These are phyloP conservation scores for Stephanodiscus triporus DNA, from an alignment of 108 stramenopile species.

Conservation along the genomic window DNA sequence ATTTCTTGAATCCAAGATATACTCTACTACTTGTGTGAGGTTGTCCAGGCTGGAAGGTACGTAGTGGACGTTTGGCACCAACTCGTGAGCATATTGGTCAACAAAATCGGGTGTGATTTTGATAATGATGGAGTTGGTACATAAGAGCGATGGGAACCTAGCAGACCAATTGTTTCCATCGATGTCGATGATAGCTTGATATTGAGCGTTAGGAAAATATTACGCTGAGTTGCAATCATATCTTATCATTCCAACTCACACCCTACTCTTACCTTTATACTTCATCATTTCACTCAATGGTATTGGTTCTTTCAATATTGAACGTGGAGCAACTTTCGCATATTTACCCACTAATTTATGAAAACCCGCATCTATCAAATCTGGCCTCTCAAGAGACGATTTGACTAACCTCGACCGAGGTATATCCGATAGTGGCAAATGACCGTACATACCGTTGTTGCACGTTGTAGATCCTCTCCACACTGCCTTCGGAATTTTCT, in stretches of 20 bases:
- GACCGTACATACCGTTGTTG: conserved; percentile 41
- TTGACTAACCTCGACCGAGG: conserved; percentile 38
- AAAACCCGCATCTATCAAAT: conserved; percentile 47
- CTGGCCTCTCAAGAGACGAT: conserved; percentile 19
- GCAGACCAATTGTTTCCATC: conserved; percentile 62
- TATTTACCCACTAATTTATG: conserved; percentile 46
- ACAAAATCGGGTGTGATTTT: conserved; percentile 58
- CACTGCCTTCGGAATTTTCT: conserved; percentile 37
- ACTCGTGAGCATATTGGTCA: conserved; percentile 44
- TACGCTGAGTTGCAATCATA: not conserved
- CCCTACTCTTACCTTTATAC: conserved; percentile 26
- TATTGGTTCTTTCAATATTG: conserved; percentile 28
- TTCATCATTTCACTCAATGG: conserved; percentile 48
- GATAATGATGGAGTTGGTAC: conserved; percentile 55
- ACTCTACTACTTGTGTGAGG: conserved; percentile 32
- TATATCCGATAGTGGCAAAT: conserved; percentile 22
- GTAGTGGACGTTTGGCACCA: conserved; percentile 53
- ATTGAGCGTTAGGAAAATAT: not conserved
- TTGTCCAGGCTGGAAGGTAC: conserved; percentile 48
- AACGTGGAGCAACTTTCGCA: not conserved
- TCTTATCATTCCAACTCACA: not conserved
- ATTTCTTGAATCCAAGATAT: conserved; percentile 37
- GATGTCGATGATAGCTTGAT: conserved; percentile 55
- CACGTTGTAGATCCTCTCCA: conserved; percentile 55
- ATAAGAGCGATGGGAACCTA: conserved; percentile 53